Evolutionary conservation across 495 filamentous ascomycete genomes (phyloP), one percentile per base, ranked within the genome.

Genomic region (Halenospora varia): DNA sequence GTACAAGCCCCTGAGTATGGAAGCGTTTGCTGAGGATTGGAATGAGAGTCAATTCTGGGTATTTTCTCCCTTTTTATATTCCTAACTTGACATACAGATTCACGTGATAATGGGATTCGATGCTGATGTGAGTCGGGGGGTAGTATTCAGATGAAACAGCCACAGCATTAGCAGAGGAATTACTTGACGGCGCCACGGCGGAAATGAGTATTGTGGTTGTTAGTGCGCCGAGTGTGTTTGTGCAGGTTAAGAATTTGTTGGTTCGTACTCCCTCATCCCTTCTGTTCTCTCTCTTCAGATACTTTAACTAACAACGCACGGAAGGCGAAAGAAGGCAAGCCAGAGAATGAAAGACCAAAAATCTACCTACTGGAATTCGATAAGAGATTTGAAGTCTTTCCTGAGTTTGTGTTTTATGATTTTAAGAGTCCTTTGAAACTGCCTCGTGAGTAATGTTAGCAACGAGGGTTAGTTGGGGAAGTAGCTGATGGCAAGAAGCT

Each of bases 11-110:
- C 58, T 88, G 25, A 83, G 78, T 4, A 93, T 93, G 78, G 84
- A 87, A 2, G 73, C 79, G 13, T 93, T 93, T 68, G 71, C 74
- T 0, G 89, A 93, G 72, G 86, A 92, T 67, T 93, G 89, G 89
- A 87, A 92, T 55, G 78, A 86, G 55, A 85, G 80, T 53, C 89
- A 93, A 68, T 91, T 92, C 64, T 89, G 88, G 87, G 84, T 87
- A 70, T 0, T 74, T 66, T 13, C 1, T 17, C 25, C 51, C 10
- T 2, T n/a, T 20, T 49, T 42, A 1, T 25, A 10, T 23, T 49
- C 18, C 19, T 25, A 10, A 20, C 20, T 3, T 24, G 47, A n/a
- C 8, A 3, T 25, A 9, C 10, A 49, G 25, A 2, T 8, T 39
- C 25, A 25, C 19, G 22, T 4, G 46, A 1, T 51, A 40, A 4